phyloP scores from a whole-genome alignment of 2,329 filamentous ascomycete genomes.

The Aspergillus ochraceoroseus region DNA sequence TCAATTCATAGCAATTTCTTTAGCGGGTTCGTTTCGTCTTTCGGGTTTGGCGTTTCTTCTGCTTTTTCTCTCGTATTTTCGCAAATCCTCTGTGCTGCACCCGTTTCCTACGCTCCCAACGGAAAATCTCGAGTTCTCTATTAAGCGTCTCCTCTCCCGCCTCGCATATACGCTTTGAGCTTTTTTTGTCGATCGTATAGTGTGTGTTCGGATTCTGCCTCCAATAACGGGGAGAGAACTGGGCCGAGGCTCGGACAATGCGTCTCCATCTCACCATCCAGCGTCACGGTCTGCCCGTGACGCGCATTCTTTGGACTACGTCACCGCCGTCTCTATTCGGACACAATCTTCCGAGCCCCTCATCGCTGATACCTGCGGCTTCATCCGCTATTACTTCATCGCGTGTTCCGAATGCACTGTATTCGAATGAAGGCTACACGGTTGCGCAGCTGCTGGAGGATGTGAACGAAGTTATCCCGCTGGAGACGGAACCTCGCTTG shows the following conservation, averaged over 20 bases:
- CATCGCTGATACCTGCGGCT: slow-evolving; percentile 22
- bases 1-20: slow-evolving; percentile 4
- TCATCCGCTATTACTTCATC: slow-evolving; percentile 35
- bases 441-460: slow-evolving; percentile 71
- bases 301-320: slow-evolving; percentile 67
- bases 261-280: slow-evolving; percentile 69
- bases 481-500: slow-evolving; percentile 58
- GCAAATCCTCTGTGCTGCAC: not conserved
- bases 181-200: too few species aligned
- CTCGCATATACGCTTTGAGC: not conserved
- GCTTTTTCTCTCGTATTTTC: not conserved
- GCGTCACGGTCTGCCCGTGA: slow-evolving; percentile 67
- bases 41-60: slow-evolving; percentile 6
- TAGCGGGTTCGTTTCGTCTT: slow-evolving; percentile 1
- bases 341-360: slow-evolving; percentile 23
- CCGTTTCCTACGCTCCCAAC: not conserved
- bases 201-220: too few species aligned
- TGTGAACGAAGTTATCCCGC: slow-evolving; percentile 72
- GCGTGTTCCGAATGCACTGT: slow-evolving; percentile 34
- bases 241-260: too few species aligned
- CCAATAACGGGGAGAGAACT: too few species aligned
- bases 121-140: slow-evolving; percentile 1
- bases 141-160: not conserved
- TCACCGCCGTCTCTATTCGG: slow-evolving; percentile 42
- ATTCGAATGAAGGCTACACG: slow-evolving; percentile 55